Evolutionary conservation across 495 filamentous ascomycete genomes (phyloP).

Genomic region (Podospora pseudocomata): DNA sequence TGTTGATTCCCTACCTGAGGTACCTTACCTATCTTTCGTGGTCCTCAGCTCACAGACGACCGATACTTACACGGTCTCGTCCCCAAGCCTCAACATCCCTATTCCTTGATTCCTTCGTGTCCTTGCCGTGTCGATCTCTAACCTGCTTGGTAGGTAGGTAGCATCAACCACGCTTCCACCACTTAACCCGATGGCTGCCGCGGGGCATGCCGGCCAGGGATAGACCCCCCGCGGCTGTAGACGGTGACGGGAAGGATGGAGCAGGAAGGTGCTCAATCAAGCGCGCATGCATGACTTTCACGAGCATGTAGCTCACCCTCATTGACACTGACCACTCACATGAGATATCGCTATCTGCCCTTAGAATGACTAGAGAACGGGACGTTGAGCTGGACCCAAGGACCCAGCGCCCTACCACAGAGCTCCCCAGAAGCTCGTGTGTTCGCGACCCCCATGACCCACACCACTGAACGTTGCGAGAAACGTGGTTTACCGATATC

Average conservation of each 20-base stretch:
- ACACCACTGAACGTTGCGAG: not conserved
- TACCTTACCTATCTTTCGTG: too few species aligned
- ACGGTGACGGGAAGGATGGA: not conserved
- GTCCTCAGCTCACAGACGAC: too few species aligned
- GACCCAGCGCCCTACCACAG: not conserved
- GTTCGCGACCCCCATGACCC: not conserved
- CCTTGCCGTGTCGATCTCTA: not conserved
- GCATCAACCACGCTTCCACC: not conserved
- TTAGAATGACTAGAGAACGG: not conserved
- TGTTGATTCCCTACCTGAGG: too few species aligned
- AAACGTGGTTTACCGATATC: not conserved
- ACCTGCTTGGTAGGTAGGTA: not conserved
- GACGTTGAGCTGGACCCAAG: not conserved
- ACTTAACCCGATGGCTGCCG: not conserved
- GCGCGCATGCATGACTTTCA: not conserved
- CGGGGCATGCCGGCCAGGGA: not conserved
- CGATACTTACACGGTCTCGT: too few species aligned
- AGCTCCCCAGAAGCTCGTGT: slow-evolving; percentile 1
- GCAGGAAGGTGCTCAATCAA: not conserved
- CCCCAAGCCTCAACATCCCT: not conserved
- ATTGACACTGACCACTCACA: not conserved
- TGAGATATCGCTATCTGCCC: not conserved
- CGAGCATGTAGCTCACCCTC: not conserved
- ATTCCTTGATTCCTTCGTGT: not conserved
- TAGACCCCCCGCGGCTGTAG: not conserved